Base-by-base conservation (phyloP, 768 basidiomycete genomes). In the Tricholoma sp. region DNA sequence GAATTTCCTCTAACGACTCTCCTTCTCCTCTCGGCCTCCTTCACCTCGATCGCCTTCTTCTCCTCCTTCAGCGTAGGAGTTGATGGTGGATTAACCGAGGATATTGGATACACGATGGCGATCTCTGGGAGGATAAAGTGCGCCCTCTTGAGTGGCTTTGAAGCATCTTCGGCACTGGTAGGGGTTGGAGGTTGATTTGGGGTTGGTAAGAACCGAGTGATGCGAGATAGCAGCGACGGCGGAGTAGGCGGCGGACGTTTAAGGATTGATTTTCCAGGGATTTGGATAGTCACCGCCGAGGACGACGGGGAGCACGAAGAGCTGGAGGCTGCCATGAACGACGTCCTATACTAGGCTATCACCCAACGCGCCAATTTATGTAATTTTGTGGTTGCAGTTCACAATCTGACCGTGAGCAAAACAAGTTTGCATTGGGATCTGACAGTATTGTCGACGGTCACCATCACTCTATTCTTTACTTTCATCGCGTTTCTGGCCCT, bases 61-160 rank as follows among this genome's bases (percentile, higher is more conserved):
- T 95, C 91, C 58, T 92, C 89, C 70, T 85, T 85, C 52, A 93
- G 75, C 2, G 81, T 80, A 0, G 87, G 85, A 2, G 85, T 90
- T 50, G 84, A 89, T 1, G 95, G 95, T 6, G 96, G 91, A 52
- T 89, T 89, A 14, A 85, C 64, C 1, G 87, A 84, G 24, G 88
- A 89, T 68, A 98, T 95, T 0, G 94, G 94, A 69, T 98, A 98
- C 31, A 94, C 84, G 21, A 89, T 90, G 31, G 84, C 85, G 63
- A 97, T 82, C 63, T 89, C 82, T 0, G 91, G 91, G 11, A 97
- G 76, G 61, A 96, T 90, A 68, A 98, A 98, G 64, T 96, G 91
- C 0, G 95, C 97, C 51, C 91, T 75, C 66, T 91, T 93, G 60
- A 96, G 78, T 10, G 90, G 83, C 64, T 79, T 83, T 34, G 72